These are phyloP conservation scores for Xerocomus minutiporus DNA, from an alignment of 1,284 basidiomycete species.

Conservation along the genomic window DNA sequence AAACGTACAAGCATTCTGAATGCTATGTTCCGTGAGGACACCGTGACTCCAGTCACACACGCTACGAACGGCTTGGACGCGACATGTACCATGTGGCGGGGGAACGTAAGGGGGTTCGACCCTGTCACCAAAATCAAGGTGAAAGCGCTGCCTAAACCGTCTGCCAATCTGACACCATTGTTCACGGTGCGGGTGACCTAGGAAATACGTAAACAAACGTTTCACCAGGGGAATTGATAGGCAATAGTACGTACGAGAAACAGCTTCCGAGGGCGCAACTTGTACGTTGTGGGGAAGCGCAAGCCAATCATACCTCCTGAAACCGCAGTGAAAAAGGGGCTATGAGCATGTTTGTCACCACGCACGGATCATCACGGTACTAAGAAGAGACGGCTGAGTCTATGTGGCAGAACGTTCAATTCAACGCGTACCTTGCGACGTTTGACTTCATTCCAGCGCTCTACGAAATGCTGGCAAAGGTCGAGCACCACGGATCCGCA, in stretches of 20 bases:
- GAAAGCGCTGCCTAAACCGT: conserved; percentile 59
- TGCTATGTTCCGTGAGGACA: conserved; percentile 77
- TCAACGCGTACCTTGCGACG: conserved; percentile 55
- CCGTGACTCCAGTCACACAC: conserved; percentile 92
- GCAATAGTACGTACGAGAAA: conserved; percentile 43
- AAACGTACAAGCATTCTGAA: conserved; percentile 79
- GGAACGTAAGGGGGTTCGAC: conserved; percentile 39
- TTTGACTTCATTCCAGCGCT: conserved; percentile 85
- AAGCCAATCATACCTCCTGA: conserved; percentile 66
- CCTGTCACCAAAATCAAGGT: conserved; percentile 33
- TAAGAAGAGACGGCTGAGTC: conserved; percentile 20
- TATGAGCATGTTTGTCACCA: conserved; percentile 4
- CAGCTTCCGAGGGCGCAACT: conserved; percentile 59
- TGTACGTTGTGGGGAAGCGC: conserved; percentile 74
- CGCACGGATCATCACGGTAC: conserved; percentile 55
- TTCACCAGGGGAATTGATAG: background rate
- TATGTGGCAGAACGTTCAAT: background rate
- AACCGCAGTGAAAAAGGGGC: conserved; percentile 7
- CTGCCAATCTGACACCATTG: conserved; percentile 56
- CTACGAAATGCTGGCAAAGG: conserved; percentile 86
- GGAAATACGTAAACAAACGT: conserved; percentile 4
- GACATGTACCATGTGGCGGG: conserved; percentile 48
- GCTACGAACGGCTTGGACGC: conserved; percentile 76
- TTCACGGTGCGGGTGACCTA: conserved; percentile 68
- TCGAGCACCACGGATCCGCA: conserved; percentile 82